Conservation (phyloP, 306 rosid species). For the Adenanthera pavonina region DNA sequence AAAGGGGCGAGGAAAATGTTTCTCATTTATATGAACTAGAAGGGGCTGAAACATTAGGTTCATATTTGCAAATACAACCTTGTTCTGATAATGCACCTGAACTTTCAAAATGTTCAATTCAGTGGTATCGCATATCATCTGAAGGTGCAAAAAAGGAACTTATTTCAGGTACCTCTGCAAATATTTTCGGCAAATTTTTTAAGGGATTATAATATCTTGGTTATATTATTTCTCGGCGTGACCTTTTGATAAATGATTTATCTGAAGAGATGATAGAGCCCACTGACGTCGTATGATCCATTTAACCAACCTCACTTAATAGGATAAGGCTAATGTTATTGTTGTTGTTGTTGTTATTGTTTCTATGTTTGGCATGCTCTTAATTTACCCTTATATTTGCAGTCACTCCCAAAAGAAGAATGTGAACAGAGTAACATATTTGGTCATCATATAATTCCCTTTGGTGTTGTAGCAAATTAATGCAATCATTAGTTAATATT, state of each 20-base stretch:
- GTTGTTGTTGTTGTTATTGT: no score
- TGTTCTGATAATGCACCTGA: constrained; percentile 70
- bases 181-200: background rate
- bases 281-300: no score
- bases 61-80: constrained; percentile 77
- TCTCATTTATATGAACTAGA: constrained; percentile 70
- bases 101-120: constrained; percentile 72
- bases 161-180: constrained; percentile 70
- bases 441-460: background rate
- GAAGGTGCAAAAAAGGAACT: constrained; percentile 84
- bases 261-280: no score
- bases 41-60: constrained; percentile 85
- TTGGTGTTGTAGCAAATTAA: background rate
- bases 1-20: constrained; percentile 62
- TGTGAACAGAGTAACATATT: background rate
- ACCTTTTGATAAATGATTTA: no score
- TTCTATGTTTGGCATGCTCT: no score
- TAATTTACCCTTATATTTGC: background rate
- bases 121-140: constrained; percentile 79
- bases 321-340: no score
- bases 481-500: background rate
- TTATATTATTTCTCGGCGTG: no score
- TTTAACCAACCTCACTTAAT: no score
- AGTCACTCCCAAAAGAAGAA: background rate
- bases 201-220: background rate